These are phyloP conservation scores for Ascochyta rabiei DNA, from an alignment of 2,329 filamentous ascomycete species.

Conservation along the genomic window DNA sequence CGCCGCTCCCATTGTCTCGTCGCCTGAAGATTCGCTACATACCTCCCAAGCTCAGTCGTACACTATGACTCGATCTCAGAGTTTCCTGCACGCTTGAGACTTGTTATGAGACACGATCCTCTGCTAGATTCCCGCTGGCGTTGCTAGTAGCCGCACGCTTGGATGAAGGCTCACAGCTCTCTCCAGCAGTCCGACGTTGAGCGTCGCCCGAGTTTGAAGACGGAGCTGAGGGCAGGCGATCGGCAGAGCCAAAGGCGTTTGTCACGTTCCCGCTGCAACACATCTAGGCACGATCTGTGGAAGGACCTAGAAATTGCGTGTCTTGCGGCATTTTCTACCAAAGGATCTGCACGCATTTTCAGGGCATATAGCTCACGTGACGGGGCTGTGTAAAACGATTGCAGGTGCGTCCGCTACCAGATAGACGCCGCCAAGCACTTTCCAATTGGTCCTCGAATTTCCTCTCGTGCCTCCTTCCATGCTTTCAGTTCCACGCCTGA, in stretches of 20 bases:
- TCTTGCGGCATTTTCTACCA: constrained; percentile 16
- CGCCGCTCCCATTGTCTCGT: too few relatives aligned
- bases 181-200: constrained; percentile 5
- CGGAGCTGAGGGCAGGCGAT: constrained; percentile 4
- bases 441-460: constrained; percentile 25
- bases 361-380: constrained; percentile 17
- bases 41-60: too few relatives aligned
- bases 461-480: constrained; percentile 8
- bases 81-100: not conserved
- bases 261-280: constrained; percentile 2
- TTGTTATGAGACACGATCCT: not conserved
- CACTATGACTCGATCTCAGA: too few relatives aligned
- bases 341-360: constrained; percentile 19
- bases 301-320: constrained; percentile 10
- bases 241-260: not conserved
- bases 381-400: constrained; percentile 20
- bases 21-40: too few relatives aligned
- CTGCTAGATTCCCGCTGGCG: constrained; percentile 2
- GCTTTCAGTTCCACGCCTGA: constrained; percentile 10
- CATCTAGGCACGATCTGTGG: constrained; percentile 7
- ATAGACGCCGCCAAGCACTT: constrained; percentile 20
- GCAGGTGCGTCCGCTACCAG: constrained; percentile 15
- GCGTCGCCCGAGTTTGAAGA: not conserved
- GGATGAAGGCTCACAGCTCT: not conserved
- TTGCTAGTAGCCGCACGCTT: not conserved